Conservation (phyloP, 1,284 basidiomycete genomes). For the Apiotrichum montevideense region DNA sequence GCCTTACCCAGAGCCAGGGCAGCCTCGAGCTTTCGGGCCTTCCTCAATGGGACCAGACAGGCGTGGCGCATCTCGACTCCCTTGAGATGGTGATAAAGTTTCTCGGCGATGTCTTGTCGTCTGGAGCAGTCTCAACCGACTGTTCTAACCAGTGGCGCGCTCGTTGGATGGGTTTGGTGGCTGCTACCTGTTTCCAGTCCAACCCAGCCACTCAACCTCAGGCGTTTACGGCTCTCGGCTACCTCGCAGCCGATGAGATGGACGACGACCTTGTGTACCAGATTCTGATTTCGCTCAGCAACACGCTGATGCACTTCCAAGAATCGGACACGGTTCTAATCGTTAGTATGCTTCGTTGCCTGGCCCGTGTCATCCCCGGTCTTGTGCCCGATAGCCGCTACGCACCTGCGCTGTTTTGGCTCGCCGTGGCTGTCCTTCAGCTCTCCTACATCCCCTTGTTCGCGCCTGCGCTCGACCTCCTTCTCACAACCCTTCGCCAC, state of each 20-base stretch:
- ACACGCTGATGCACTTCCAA: constrained; percentile 46
- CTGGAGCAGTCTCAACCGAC: constrained; percentile 59
- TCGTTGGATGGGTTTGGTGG: constrained; percentile 87
- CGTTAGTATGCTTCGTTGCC: constrained; percentile 78
- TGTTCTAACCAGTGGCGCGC: constrained; percentile 86
- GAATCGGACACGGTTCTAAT: constrained; percentile 51
- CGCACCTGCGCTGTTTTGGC: constrained; percentile 70
- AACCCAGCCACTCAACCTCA: constrained; percentile 84
- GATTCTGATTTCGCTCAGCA: constrained; percentile 49
- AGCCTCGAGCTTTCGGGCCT: constrained; percentile 18
- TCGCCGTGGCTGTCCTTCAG: constrained; percentile 72
- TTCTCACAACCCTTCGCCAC: constrained; percentile 49
- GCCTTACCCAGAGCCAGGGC: constrained; percentile 49
- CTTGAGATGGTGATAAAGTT: constrained; percentile 64
- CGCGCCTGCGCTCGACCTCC: constrained; percentile 60
- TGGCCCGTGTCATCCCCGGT: constrained; percentile 68
- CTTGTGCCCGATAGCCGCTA: constrained; percentile 65
- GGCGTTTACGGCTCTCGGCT: constrained; percentile 77
- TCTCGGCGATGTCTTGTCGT: constrained; percentile 60
- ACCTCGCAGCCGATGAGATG: constrained; percentile 64
- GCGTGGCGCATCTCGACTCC: constrained; percentile 59
- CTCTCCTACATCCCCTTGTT: constrained; percentile 68
- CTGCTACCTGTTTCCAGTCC: constrained; percentile 85
- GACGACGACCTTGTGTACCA: constrained; percentile 52
- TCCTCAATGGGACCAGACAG: constrained; percentile 49